Conservation (phyloP, 2,329 filamentous ascomycete species). For the Hysterium pulicare region DNA sequence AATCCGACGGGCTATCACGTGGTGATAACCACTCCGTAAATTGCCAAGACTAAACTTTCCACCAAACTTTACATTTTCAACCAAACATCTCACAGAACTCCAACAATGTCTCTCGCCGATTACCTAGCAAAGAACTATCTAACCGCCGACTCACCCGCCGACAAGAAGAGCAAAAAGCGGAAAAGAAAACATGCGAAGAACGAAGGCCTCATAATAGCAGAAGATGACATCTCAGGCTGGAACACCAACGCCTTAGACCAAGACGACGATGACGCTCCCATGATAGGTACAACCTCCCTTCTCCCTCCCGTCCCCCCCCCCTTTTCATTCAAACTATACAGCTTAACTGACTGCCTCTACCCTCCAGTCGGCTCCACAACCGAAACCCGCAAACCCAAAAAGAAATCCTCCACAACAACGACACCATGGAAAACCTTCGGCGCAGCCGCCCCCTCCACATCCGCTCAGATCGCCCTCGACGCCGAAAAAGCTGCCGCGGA, state of each 20-base stretch:
- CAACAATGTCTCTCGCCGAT: conserved; percentile 64
- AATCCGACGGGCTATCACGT: no score
- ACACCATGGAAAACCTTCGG: conserved; percentile 68
- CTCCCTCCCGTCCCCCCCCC: conserved; percentile 1
- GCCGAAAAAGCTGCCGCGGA: conserved; percentile 63
- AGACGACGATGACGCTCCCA: conserved; percentile 54
- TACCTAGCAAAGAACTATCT: conserved; percentile 94
- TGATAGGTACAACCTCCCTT: conserved; percentile 28
- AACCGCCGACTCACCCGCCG: conserved; percentile 53
- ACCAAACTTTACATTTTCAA: no score
- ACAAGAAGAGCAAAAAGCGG: conserved; percentile 53
- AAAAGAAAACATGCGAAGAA: conserved; percentile 44
- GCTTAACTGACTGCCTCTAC: conserved; percentile 5
- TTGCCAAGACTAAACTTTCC: no score
- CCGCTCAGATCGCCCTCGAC: conserved; percentile 67
- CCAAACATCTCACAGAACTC: conserved; percentile 6
- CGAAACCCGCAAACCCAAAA: conserved; percentile 70
- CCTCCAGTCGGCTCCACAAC: conserved; percentile 28
- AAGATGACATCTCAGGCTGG: conserved; percentile 54
- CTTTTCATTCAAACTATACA: conserved; percentile 26
- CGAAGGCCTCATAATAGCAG: conserved; percentile 43
- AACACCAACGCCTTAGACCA: conserved; percentile 50
- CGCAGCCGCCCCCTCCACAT: conserved; percentile 46
- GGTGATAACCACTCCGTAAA: no score
- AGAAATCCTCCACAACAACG: conserved; percentile 47